Evolutionary conservation across 192 early-diverging fungal genomes (phyloP).

Genomic region (Neocallimastix lanati): DNA sequence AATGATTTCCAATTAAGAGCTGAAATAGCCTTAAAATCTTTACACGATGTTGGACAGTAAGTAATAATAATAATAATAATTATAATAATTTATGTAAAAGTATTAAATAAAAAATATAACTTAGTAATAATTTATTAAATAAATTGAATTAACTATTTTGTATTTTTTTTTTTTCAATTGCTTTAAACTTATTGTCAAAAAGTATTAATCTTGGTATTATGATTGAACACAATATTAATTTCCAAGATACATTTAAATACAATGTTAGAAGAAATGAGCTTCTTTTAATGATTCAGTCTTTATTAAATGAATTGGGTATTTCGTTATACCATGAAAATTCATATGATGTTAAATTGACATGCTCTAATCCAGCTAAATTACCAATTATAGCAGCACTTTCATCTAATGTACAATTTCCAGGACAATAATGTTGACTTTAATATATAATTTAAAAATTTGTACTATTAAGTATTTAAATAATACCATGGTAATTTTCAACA

Average conservation of each 20-base stretch:
- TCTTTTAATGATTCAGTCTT: not conserved
- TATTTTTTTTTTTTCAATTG: too few species aligned
- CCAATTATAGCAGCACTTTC: not conserved
- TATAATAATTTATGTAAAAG: too few species aligned
- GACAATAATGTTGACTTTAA: too few species aligned
- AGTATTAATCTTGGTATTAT: not conserved
- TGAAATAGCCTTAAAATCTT: not conserved
- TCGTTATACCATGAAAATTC: not conserved
- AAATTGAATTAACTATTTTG: too few species aligned
- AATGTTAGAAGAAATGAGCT: not conserved
- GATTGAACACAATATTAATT: not conserved
- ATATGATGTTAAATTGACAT: not conserved
- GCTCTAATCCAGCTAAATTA: not conserved
- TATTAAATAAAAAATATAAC: too few species aligned
- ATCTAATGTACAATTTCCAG: not conserved
- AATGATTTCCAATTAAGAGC: not conserved
- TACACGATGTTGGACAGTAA: not conserved
- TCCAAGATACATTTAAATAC: not conserved
- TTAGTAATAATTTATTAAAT: too few species aligned
- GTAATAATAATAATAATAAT: too few species aligned
- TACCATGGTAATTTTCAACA: too few species aligned
- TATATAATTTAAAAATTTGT: too few species aligned
- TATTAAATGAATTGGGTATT: not conserved
- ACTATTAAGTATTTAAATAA: too few species aligned
- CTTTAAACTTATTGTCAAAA: not conserved